phyloP scores from a whole-genome alignment of 2,329 filamentous ascomycete species.

The Parascedosporium putredinis region DNA sequence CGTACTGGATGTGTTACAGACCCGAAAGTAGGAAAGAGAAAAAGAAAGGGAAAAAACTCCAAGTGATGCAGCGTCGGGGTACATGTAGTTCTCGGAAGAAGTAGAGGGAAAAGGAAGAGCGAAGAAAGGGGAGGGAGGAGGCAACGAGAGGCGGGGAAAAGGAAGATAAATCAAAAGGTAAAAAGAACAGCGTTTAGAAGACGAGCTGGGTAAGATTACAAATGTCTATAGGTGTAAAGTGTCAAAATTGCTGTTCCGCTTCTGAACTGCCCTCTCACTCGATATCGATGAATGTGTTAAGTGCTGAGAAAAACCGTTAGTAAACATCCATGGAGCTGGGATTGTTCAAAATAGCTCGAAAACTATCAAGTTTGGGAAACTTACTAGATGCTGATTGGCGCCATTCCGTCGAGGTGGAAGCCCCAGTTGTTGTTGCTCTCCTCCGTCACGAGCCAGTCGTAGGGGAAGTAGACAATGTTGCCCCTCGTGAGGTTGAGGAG shows the following conservation, averaged over 20 bases:
- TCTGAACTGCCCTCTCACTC: background rate
- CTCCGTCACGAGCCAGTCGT: constrained; percentile 89
- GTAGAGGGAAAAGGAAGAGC: no score
- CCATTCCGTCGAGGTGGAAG: constrained; percentile 91
- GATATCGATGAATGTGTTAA: no score
- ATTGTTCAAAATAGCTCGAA: no score
- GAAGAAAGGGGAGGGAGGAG: no score
- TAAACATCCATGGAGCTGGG: no score
- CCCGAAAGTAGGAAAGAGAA: background rate
- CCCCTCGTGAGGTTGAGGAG: constrained; percentile 76
- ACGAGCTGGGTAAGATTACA: no score
- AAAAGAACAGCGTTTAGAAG: no score
- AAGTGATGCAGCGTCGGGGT: background rate
- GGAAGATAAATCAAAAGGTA: no score
- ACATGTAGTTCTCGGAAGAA: no score
- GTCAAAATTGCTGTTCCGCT: background rate
- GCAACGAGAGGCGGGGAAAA: no score
- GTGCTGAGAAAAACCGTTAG: background rate
- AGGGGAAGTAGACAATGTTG: constrained; percentile 82
- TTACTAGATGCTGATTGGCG: constrained; percentile 95
- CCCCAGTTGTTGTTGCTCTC: constrained; percentile 93
- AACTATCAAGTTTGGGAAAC: constrained; percentile 21
- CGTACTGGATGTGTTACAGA: constrained; percentile 2
- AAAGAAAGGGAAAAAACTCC: background rate
- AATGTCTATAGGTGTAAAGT: no score